Base-by-base conservation (phyloP, 768 basidiomycete species). In the Boletus tylopilopsis region DNA sequence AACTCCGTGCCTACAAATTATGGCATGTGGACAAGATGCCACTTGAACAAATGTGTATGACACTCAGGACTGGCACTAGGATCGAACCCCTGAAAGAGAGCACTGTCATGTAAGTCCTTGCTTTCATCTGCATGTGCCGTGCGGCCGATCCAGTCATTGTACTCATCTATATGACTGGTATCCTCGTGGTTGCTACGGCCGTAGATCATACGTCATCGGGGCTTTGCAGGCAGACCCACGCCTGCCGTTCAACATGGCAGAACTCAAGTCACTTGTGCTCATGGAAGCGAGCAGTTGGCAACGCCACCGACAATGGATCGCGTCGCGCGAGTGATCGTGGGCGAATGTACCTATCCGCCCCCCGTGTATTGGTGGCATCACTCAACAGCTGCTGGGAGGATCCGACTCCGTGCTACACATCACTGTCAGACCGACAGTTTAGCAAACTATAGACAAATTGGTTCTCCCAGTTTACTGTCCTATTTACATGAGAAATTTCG, bases 81-180 rank as follows among this genome's bases (percentile, higher is more conserved):
- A 56, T 67, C 23, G 69, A 75, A 45, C 77, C 76, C 16, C 66
- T 79, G 35, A 71, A 71, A 38, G 67, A 71, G 45, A 68, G 72
- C 39, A 76, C 77, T 2, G 76, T 78, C 35, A 77, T 79, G 75
- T 78, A 41, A 56, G 73, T 62, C 6, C 12, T 23, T 23, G n/a
- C 37, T 24, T 5, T 3, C 32, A 22, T 32, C 21, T 23, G 30
- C 21, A 8, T 9, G 32, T 34, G n/a, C 29, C 29, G 29, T 30
- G 29, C 13, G 29, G 4, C 12, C 10, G 29, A 13, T 30, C 29
- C 29, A 12, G 29, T 30, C 29, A 13, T 30, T 12, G 10, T 30
- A 13, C 29, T 30, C 29, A 30, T 30, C 12, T 30, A 13, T 30
- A 12, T 9, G 29, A 11, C 29, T 29, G 29, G 29, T 30, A 13